These are phyloP conservation scores for Boletus bicolor DNA, from an alignment of 768 basidiomycete genomes.

Conservation along the genomic window DNA sequence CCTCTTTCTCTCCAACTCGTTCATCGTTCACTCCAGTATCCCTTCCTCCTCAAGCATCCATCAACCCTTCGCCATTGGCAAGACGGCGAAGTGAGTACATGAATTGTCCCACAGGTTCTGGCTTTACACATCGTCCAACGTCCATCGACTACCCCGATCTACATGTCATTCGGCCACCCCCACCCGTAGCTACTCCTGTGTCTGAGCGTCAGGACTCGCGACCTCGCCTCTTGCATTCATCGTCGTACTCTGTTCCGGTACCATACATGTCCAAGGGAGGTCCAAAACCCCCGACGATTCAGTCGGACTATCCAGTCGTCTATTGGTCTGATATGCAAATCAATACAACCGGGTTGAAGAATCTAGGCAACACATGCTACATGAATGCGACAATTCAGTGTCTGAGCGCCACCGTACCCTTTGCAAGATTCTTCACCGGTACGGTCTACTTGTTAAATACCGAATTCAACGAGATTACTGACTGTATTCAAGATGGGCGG, in stretches of 20 bases:
- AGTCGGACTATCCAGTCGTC: slow-evolving; percentile 72
- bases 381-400: slow-evolving; percentile 99
- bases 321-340: slow-evolving; percentile 85
- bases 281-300: slow-evolving; percentile 64
- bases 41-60: slow-evolving; percentile 81
- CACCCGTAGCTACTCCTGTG: slow-evolving; percentile 64
- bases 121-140: slow-evolving; percentile 41
- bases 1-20: slow-evolving; percentile 41
- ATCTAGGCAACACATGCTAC: slow-evolving; percentile 96
- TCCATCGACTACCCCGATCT: slow-evolving; percentile 83
- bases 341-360: slow-evolving; percentile 85
- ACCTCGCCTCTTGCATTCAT: slow-evolving; percentile 44
- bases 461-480: not conserved
- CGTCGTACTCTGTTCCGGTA: slow-evolving; percentile 33
- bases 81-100: slow-evolving; percentile 74
- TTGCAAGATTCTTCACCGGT: slow-evolving; percentile 92
- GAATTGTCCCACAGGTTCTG: slow-evolving; percentile 65
- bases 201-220: slow-evolving; percentile 77
- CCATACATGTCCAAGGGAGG: slow-evolving; percentile 24
- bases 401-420: slow-evolving; percentile 89
- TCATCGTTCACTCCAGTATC: slow-evolving; percentile 42
- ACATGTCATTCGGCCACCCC: slow-evolving; percentile 71
- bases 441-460: slow-evolving; percentile 5
- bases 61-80: slow-evolving; percentile 73
- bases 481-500: slow-evolving; percentile 53